These are phyloP conservation scores for Xylariales sp. DNA, from an alignment of 2,329 filamentous ascomycete species.

Conservation along the genomic window DNA sequence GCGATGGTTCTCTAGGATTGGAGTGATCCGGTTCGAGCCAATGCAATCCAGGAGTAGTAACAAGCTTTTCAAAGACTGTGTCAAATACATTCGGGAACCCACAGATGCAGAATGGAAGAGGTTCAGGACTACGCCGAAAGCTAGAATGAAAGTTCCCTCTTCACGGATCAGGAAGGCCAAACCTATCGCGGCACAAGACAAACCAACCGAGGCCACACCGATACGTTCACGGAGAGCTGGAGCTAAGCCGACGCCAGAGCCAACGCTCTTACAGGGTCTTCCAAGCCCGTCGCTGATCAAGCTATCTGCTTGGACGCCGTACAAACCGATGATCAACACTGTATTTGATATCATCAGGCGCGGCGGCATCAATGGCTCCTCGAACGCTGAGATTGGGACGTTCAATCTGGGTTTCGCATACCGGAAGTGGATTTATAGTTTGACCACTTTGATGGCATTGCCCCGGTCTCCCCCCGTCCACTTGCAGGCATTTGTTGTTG, in stretches of 20 bases:
- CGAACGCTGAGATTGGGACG: constrained; percentile 26
- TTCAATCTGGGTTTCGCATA: constrained; percentile 27
- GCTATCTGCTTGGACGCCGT: constrained; percentile 24
- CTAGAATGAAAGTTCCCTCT: constrained; percentile 24
- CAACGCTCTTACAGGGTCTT: not conserved
- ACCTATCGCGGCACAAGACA: constrained; percentile 20
- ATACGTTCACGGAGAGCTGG: constrained; percentile 9
- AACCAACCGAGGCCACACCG: constrained; percentile 14
- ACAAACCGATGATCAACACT: constrained; percentile 28
- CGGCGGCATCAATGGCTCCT: constrained; percentile 24
- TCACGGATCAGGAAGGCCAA: constrained; percentile 22
- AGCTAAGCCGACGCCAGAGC: constrained; percentile 3
- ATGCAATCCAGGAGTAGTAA: constrained; percentile 44
- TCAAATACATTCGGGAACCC: constrained; percentile 54
- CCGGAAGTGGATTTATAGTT: constrained; percentile 28
- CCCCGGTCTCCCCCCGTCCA: constrained; percentile 35
- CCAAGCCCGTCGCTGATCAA: constrained; percentile 14
- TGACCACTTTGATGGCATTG: constrained; percentile 27
- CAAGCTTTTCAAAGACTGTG: constrained; percentile 56
- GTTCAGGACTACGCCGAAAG: constrained; percentile 47
- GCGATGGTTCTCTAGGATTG: constrained; percentile 51
- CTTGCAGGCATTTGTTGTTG: constrained; percentile 34
- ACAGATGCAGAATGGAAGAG: constrained; percentile 52
- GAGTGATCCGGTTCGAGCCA: constrained; percentile 52
- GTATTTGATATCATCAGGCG: constrained; percentile 30